Evolutionary conservation across 176 grass and related monocot genomes (phyloP).

Genomic region (Eragrostis curvula): DNA sequence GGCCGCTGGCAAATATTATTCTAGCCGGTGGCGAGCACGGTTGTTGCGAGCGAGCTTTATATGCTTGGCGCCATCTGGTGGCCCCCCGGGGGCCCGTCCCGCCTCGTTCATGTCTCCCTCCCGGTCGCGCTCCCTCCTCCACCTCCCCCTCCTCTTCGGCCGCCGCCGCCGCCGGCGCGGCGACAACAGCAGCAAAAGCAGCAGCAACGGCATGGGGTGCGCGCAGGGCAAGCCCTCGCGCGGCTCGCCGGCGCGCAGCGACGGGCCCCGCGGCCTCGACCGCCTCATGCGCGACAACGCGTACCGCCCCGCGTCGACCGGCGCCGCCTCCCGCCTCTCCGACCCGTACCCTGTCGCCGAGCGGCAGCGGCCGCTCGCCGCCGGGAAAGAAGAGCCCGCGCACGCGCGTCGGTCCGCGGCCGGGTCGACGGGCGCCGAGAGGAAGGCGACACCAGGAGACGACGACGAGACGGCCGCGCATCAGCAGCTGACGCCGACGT

Average conservation of each 20-base stretch:
- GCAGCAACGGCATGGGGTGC: constrained; percentile 54
- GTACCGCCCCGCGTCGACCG: constrained; percentile 7
- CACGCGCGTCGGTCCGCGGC: not conserved
- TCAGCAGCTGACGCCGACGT: too few relatives aligned
- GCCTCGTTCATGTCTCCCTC: constrained; percentile 54
- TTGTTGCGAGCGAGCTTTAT: constrained; percentile 11
- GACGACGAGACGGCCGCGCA: not conserved
- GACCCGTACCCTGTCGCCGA: constrained; percentile 21
- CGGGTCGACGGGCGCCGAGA: not conserved
- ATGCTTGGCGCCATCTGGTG: not conserved
- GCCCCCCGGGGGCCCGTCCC: not conserved
- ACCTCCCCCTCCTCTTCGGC: not conserved
- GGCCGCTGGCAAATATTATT: constrained; percentile 16
- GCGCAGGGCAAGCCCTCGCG: constrained; percentile 54
- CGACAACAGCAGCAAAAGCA: not conserved
- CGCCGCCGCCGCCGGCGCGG: not conserved
- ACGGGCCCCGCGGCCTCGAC: constrained; percentile 41
- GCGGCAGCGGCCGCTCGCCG: not conserved
- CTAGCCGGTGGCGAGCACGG: not conserved
- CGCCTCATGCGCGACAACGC: constrained; percentile 37
- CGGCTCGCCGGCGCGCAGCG: constrained; percentile 48
- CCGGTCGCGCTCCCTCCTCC: constrained; percentile 13
- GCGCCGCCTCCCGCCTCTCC: constrained; percentile 19
- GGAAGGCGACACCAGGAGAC: not conserved
- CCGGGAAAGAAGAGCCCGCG: not conserved